Evolutionary conservation across 352 stramenopile genomes (phyloP), one percentile per base, ranked within the genome.

Genomic region (Phytophthora constricta): DNA sequence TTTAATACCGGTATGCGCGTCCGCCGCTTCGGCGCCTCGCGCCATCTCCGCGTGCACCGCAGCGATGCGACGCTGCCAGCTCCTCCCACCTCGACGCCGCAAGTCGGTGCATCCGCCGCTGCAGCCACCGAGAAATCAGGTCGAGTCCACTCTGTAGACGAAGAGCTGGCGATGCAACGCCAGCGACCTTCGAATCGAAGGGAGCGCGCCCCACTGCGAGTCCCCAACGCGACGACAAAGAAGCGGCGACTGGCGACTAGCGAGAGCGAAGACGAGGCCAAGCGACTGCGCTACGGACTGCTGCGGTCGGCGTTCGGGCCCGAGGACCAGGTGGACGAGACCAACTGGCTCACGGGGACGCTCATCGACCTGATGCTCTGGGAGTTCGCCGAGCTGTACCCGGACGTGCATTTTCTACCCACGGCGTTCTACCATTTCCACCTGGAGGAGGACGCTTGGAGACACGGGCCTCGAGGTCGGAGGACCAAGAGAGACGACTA

Each of bases 301-400:
- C 51, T 93, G 58, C 82, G 88, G 48, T 74, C 76, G 3, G 85
- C 82, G 16, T 82, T 90, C 17, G 69, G 68, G 17, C 62, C 68
- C 17, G 85, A 93, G 45, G 83, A 95, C 33, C 65, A 58, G 27
- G 74, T 97, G 26, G 79, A 86, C 68, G 89, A 93, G 20, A 82
- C 84, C 26, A 93, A 76, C 54, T 97, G 90, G 90, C 77, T 97
- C 59, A 95, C 79, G 34, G 78, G 84, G 33, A 87, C 86, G 28
- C 62, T 97, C 27, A 96, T 97, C 61, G 87, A 96, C 61, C 60
- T 96, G 43, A 81, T 95, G 68, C 77, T 96, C 20, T 92, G 84
- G 72, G 76, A 91, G 23, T 85, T 97, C 48, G 89, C 89, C 43
- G 80, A 68, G 9, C 68, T 79, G 67, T 97, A 97, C 62, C 68